Evolutionary conservation across 768 basidiomycete species (phyloP).

Genomic region (Roridomyces roridus): DNA sequence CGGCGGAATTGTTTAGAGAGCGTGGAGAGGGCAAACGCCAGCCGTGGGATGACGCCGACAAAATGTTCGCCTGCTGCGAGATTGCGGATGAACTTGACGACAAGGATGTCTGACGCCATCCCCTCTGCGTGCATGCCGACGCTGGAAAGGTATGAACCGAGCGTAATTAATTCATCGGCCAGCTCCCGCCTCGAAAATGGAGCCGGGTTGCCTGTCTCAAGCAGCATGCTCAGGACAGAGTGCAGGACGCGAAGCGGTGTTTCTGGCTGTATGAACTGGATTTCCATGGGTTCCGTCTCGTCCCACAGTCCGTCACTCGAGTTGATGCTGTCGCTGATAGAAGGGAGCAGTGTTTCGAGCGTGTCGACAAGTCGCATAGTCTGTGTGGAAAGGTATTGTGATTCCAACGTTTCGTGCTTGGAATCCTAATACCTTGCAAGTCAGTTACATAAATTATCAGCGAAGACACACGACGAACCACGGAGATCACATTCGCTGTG

Average conservation of each 20-base stretch:
- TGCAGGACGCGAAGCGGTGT: conserved; percentile 1
- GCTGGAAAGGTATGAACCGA: not conserved
- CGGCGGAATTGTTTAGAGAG: not conserved
- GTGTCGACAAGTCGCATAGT: conserved; percentile 1
- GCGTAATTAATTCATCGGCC: not conserved
- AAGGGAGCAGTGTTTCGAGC: too few species aligned
- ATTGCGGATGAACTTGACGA: not conserved
- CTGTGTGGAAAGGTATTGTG: conserved; percentile 11
- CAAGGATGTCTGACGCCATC: not conserved
- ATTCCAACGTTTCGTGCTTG: conserved; percentile 2
- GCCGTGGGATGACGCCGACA: not conserved
- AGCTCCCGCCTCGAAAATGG: not conserved
- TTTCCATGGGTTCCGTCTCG: not conserved
- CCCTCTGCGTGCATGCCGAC: conserved; percentile 6
- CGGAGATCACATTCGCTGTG: not conserved
- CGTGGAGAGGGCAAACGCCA: not conserved
- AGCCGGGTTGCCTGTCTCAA: not conserved
- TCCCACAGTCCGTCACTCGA: too few species aligned
- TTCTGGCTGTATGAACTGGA: not conserved
- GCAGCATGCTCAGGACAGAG: not conserved
- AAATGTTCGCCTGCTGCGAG: not conserved
- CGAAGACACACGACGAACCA: not conserved
- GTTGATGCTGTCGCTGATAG: too few species aligned
- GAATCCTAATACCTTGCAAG: conserved; percentile 1
- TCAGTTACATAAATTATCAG: too few species aligned